Conservation (phyloP, 2,329 filamentous ascomycete species). For the Penicillium concentricum region DNA sequence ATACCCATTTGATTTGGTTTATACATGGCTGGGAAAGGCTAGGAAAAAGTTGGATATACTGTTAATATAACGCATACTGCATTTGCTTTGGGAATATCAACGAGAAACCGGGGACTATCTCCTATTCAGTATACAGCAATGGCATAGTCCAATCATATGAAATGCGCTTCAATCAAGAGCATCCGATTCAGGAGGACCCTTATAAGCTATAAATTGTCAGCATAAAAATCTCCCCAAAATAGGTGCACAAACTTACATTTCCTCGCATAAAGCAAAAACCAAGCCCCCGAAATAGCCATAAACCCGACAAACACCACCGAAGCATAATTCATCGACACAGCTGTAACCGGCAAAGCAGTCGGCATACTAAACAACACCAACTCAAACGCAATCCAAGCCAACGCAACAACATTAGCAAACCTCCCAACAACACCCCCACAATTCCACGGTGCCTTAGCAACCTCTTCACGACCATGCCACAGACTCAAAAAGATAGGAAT, state of each 20-base stretch:
- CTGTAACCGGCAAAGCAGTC: conserved; percentile 53
- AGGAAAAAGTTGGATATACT: no score
- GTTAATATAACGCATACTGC: no score
- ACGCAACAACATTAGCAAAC: conserved; percentile 47
- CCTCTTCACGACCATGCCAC: conserved; percentile 47
- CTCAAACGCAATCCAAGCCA: conserved; percentile 55
- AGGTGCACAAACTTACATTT: conserved; percentile 43
- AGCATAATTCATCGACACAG: conserved; percentile 58
- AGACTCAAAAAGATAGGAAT: conserved; percentile 57
- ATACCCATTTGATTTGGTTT: background rate
- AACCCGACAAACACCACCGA: conserved; percentile 59
- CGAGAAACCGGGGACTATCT: no score
- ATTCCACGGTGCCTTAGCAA: conserved; percentile 51
- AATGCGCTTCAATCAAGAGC: conserved; percentile 3
- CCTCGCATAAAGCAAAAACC: conserved; percentile 53
- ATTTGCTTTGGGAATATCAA: no score
- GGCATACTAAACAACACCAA: conserved; percentile 56
- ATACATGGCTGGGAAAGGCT: no score
- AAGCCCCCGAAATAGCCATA: conserved; percentile 49
- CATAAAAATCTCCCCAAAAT: background rate
- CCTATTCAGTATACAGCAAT: background rate
- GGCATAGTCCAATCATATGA: background rate
- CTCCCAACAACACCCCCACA: conserved; percentile 46
- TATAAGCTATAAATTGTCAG: conserved; percentile 26
- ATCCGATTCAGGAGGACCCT: conserved; percentile 35